These are phyloP conservation scores for Silene noctiflora DNA, from an alignment of 179 eudicot genomes.

Conservation along the genomic window DNA sequence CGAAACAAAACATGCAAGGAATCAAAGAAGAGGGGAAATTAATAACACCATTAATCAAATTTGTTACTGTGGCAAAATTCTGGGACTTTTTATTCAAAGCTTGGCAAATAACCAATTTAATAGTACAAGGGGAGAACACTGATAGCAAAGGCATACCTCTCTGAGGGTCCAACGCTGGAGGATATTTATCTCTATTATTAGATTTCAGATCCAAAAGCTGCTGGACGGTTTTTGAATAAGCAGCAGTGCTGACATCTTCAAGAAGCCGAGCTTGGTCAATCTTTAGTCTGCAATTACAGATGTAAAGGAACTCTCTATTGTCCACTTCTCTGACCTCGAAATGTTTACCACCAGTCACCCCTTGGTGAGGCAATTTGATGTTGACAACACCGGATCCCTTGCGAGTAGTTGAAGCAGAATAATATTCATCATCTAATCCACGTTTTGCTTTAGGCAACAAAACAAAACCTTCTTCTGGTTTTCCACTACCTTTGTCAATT, in stretches of 20 bases:
- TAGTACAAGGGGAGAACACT: background rate
- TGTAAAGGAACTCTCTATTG: conserved; percentile 62
- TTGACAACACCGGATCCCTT: conserved; percentile 69
- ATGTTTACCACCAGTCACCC: conserved; percentile 69
- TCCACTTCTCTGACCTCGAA: conserved; percentile 82
- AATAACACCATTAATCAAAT: background rate
- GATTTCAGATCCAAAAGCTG: conserved; percentile 54
- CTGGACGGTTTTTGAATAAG: conserved; percentile 81
- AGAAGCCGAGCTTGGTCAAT: conserved; percentile 87
- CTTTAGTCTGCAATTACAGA: conserved; percentile 62
- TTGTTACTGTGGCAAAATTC: background rate
- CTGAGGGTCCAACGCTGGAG: conserved; percentile 82
- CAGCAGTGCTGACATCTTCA: conserved; percentile 68
- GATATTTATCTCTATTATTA: conserved; percentile 71
- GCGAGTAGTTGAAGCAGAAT: conserved; percentile 54
- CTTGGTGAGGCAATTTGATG: conserved; percentile 71
- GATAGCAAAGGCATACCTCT: conserved; percentile 49
- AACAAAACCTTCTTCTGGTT: conserved; percentile 44
- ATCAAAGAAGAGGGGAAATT: background rate
- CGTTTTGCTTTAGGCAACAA: conserved; percentile 81
- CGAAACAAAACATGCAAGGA: background rate
- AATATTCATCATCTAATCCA: conserved; percentile 73
- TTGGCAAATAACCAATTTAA: background rate
- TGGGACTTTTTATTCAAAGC: background rate
- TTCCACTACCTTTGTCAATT: conserved; percentile 41